Base-by-base conservation (phyloP, 2,329 filamentous ascomycete genomes). In the Biscogniauxia marginata region DNA sequence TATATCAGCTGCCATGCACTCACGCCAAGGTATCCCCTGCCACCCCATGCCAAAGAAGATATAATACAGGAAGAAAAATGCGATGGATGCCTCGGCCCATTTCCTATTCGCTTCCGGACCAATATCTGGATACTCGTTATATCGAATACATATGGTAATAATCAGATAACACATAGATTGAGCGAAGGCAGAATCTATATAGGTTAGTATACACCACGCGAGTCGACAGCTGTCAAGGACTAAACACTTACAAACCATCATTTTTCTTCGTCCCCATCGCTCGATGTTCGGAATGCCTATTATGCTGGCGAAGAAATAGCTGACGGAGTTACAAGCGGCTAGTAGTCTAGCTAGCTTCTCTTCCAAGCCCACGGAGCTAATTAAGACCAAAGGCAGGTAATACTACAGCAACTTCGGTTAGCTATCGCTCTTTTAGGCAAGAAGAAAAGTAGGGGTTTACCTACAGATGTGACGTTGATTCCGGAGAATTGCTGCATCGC, bases 281-380 rank as follows among this genome's bases (percentile, higher is more conserved):
- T 72, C 70, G 8, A 71, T 65, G 34, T 66, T 62, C 4, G 64
- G 64, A 7, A 71, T 66, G 3, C 58, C 64, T 13, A 66, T 64
- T 21, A 66, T 52, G 23, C 61, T 65, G 55, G 67, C 69, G 0
- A 71, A 49, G 5, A 72, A 56, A 55, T 71, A 73, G 48, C 60
- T 64, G 34, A 70, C 63, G 0, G 66, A 68, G 52, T 61, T 84
- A 63, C 76, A 79, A 0, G 80, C 81, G 0, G 81, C 77, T 16
- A 85, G 70, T 0, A 85, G 68, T 1, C 81, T 73, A 0, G 82
- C 77, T 53, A 82, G 72, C 9, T 68, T 74, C 22, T 82, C 76
- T 20, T 69, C 69, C 11, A 84, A 70, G 0, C 80, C 79, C 0
- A 84, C 80, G 2, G 76, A 81, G 24, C 76, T 66, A 45, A 81